Conservation (phyloP, 2,329 filamentous ascomycete genomes). For the Ophiostoma triangulosporum region DNA sequence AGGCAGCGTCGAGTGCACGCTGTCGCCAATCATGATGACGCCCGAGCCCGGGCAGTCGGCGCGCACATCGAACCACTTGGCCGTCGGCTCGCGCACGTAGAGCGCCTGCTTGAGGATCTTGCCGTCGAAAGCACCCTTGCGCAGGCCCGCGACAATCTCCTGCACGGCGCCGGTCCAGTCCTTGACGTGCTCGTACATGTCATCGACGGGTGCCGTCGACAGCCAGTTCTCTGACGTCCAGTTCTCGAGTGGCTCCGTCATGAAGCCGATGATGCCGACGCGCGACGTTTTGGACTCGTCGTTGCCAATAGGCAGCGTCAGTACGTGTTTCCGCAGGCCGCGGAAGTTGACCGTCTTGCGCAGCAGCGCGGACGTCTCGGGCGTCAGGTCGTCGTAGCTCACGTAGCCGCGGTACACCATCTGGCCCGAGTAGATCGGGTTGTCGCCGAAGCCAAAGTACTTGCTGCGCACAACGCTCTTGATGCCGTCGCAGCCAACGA, state of each 20-base stretch:
- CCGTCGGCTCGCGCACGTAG: slow-evolving; percentile 22
- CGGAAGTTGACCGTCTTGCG: slow-evolving; percentile 43
- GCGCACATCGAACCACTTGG: slow-evolving; percentile 29
- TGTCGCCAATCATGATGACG: slow-evolving; percentile 40
- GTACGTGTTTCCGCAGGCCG: slow-evolving; percentile 23
- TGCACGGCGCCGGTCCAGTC: slow-evolving; percentile 28
- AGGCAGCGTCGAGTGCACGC: slow-evolving; percentile 41
- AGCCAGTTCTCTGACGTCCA: slow-evolving; percentile 15
- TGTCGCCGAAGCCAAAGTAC: slow-evolving; percentile 31
- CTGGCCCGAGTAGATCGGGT: slow-evolving; percentile 40
- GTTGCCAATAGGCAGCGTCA: slow-evolving; percentile 24
- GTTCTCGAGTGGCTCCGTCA: slow-evolving; percentile 14
- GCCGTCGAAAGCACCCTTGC: slow-evolving; percentile 22
- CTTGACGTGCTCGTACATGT: slow-evolving; percentile 27
- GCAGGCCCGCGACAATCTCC: slow-evolving; percentile 29
- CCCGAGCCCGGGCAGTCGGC: slow-evolving; percentile 33
- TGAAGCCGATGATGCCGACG: slow-evolving; percentile 22
- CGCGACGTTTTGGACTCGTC: slow-evolving; percentile 21
- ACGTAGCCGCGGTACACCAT: slow-evolving; percentile 43
- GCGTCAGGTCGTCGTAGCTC: slow-evolving; percentile 10
- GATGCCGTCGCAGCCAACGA: slow-evolving; percentile 53
- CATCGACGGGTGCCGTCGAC: slow-evolving; percentile 25
- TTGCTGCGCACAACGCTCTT: slow-evolving; percentile 41
- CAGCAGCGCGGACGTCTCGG: slow-evolving; percentile 25
- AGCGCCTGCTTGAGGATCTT: slow-evolving; percentile 17